Conservation (phyloP, 2,329 filamentous ascomycete genomes). For the Massarina eburnea region DNA sequence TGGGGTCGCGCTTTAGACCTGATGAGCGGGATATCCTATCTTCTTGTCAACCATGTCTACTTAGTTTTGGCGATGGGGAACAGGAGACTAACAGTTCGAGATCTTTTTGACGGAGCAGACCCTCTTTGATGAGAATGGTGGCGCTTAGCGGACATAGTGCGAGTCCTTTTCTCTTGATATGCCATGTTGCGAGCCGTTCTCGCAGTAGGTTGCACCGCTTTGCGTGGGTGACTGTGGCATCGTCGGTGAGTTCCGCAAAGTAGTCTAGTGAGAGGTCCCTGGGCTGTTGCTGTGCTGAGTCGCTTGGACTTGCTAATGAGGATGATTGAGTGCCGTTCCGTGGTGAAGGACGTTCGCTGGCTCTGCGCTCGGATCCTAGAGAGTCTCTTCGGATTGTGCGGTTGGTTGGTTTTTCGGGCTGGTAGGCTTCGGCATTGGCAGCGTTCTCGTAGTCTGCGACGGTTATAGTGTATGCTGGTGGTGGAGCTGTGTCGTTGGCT, state of each 20-base stretch:
- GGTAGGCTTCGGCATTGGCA: too few species aligned
- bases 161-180: slow-evolving; percentile 24
- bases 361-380: not conserved
- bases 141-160: slow-evolving; percentile 30
- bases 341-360: not conserved
- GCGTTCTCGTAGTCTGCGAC: too few species aligned
- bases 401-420: not conserved
- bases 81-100: slow-evolving; percentile 27
- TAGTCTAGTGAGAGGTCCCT: slow-evolving; percentile 12
- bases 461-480: too few species aligned
- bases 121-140: slow-evolving; percentile 29
- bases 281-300: not conserved
- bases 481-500: too few species aligned
- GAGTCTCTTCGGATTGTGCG: not conserved
- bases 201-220: slow-evolving; percentile 25
- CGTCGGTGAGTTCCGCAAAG: slow-evolving; percentile 10
- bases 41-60: not conserved
- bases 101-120: slow-evolving; percentile 22
- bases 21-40: slow-evolving; percentile 14
- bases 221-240: slow-evolving; percentile 11
- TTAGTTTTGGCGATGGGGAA: not conserved
- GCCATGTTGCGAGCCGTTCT: slow-evolving; percentile 31
- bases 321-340: not conserved
- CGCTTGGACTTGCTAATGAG: not conserved
- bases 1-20: slow-evolving; percentile 21